These are phyloP conservation scores for Zea mays DNA, from an alignment of 176 grass and related monocot species.

Conservation along the genomic window DNA sequence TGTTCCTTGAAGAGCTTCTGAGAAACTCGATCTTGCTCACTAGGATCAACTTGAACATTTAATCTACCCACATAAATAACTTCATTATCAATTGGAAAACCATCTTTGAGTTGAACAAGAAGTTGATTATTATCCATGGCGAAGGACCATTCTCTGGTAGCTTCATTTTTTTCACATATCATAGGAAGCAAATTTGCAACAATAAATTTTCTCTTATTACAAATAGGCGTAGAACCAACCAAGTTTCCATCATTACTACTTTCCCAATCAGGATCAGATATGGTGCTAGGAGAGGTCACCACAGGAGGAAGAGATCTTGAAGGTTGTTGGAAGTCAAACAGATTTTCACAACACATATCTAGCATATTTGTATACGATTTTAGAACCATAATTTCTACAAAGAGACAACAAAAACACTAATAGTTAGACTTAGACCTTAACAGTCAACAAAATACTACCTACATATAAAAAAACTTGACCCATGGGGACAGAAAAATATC, in stretches of 20 bases:
- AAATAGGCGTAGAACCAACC: conserved; percentile 26
- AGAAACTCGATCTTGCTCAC: conserved; percentile 65
- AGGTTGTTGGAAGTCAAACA: conserved; percentile 47
- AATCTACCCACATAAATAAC: conserved; percentile 68
- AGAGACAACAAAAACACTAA: background rate
- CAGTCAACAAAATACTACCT: background rate
- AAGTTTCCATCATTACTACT: conserved; percentile 36
- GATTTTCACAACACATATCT: conserved; percentile 43
- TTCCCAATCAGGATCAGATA: conserved; percentile 48
- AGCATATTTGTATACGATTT: conserved; percentile 67
- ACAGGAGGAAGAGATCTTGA: conserved; percentile 54
- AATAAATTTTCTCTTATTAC: conserved; percentile 55
- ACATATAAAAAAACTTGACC: too few species aligned
- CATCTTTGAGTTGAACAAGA: conserved; percentile 69
- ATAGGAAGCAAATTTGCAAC: conserved; percentile 77
- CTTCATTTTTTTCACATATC: conserved; percentile 56
- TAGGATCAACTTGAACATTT: conserved; percentile 60
- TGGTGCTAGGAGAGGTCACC: conserved; percentile 49
- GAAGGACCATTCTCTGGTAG: conserved; percentile 58
- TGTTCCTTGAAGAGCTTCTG: conserved; percentile 61
- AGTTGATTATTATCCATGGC: conserved; percentile 63
- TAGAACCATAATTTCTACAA: conserved; percentile 47
- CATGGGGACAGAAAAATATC: too few species aligned
- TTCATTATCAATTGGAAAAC: conserved; percentile 54
- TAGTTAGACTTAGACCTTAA: background rate